These are phyloP conservation scores for Crithidia brevicula DNA, from an alignment of 208 protist species.

Conservation along the genomic window DNA sequence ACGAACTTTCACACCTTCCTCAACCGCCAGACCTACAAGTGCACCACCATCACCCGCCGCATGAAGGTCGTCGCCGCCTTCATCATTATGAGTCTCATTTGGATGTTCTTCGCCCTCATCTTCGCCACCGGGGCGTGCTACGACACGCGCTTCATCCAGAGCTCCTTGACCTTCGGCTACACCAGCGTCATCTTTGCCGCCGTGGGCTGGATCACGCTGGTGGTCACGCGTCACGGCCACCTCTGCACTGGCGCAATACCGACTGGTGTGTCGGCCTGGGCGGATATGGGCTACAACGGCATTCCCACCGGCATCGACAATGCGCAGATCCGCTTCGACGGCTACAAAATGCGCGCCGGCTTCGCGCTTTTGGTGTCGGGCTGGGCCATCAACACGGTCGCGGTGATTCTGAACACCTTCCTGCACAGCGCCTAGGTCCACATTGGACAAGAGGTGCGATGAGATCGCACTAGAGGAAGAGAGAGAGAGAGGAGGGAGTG, in stretches of 20 bases:
- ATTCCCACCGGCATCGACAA: conserved; percentile 46
- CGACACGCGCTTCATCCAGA: conserved; percentile 15
- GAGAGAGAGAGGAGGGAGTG: neutral
- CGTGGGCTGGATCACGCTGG: conserved; percentile 42
- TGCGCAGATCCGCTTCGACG: conserved; percentile 38
- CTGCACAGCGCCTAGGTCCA: conserved; percentile 22
- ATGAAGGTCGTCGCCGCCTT: conserved; percentile 57
- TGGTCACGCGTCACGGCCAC: conserved; percentile 28
- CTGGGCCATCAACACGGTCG: conserved; percentile 36
- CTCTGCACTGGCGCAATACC: conserved; percentile 37
- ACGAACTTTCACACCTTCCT: conserved; percentile 42
- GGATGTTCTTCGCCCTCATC: conserved; percentile 45
- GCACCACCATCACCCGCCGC: conserved; percentile 43
- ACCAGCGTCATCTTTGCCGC: conserved; percentile 33
- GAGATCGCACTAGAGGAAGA: neutral
- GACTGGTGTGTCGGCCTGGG: conserved; percentile 39
- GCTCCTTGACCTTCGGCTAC: conserved; percentile 31
- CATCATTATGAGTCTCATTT: conserved; percentile 51
- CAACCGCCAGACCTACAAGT: conserved; percentile 45
- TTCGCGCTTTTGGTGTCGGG: conserved; percentile 43
- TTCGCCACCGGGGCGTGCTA: conserved; percentile 41
- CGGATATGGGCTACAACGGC: conserved; percentile 51
- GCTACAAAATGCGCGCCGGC: conserved; percentile 38
- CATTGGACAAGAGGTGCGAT: no score
- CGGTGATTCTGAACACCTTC: conserved; percentile 33